phyloP scores from a whole-genome alignment of 2,329 filamentous ascomycete genomes.

The Pseudogymnoascus sp. region DNA sequence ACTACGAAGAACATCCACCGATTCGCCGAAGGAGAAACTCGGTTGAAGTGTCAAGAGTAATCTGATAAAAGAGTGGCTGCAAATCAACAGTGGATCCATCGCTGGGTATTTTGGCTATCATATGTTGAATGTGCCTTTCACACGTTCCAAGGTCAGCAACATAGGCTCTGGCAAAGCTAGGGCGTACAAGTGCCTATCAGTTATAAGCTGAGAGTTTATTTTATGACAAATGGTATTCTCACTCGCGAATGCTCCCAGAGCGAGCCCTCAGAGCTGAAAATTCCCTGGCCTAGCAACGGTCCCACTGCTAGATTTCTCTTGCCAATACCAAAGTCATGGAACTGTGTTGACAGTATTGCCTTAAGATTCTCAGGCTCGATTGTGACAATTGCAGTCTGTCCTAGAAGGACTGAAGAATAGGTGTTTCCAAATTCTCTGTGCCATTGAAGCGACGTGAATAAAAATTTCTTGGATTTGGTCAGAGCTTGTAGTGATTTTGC shows the following conservation, averaged over 20 bases:
- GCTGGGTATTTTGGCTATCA: constrained; percentile 39
- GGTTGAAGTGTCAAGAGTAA: constrained; percentile 50
- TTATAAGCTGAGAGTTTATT: too few relatives aligned
- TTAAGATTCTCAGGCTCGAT: constrained; percentile 41
- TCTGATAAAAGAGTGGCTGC: constrained; percentile 38
- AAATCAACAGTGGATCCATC: constrained; percentile 25
- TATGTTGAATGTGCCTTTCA: constrained; percentile 58
- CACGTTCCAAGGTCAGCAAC: constrained; percentile 62
- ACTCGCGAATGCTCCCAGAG: constrained; percentile 19
- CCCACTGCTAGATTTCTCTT: constrained; percentile 39
- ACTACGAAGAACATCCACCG: constrained; percentile 26
- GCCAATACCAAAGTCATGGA: constrained; percentile 41
- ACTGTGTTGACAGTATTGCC: constrained; percentile 44
- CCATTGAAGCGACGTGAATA: too few relatives aligned
- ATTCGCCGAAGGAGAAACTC: constrained; percentile 50
- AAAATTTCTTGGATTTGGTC: too few relatives aligned
- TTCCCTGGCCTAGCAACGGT: constrained; percentile 25
- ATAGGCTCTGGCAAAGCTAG: constrained; percentile 47
- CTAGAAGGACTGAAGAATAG: too few relatives aligned
- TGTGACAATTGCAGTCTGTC: too few relatives aligned
- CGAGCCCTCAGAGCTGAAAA: constrained; percentile 27
- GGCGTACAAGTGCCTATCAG: constrained; percentile 38
- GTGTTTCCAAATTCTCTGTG: too few relatives aligned
- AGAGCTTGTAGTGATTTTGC: too few relatives aligned
- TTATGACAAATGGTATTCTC: too few relatives aligned